phyloP scores from a whole-genome alignment of 768 basidiomycete species.

The Trametes elegans region DNA sequence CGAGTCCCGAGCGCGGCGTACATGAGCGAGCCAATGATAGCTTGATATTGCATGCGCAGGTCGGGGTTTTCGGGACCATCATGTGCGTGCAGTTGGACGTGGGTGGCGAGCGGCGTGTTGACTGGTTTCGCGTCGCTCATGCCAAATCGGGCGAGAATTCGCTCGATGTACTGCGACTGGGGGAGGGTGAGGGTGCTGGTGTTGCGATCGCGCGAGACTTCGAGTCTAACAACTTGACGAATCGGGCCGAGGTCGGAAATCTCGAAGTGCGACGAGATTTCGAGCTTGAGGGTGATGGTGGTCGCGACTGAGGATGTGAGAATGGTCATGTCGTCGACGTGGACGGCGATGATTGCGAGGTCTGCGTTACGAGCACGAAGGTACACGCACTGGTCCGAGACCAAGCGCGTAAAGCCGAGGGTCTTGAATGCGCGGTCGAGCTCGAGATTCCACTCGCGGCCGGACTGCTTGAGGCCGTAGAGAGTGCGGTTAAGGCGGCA shows the following conservation, averaged over 20 bases:
- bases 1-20: constrained; percentile 18
- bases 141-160: constrained; percentile 23
- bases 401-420: background rate
- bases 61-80: constrained; percentile 2
- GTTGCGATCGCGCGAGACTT: constrained; percentile 8
- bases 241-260: background rate
- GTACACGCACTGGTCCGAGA: background rate
- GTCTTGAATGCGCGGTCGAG: background rate
- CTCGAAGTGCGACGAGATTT: background rate
- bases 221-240: constrained; percentile 9
- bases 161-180: constrained; percentile 24
- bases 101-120: constrained; percentile 21
- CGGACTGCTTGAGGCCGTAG: constrained; percentile 20
- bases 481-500: background rate
- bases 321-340: constrained; percentile 9
- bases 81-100: background rate
- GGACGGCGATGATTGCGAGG: background rate
- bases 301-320: background rate
- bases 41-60: constrained; percentile 21
- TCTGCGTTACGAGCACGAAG: background rate
- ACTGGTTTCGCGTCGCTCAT: constrained; percentile 24
- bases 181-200: constrained; percentile 16
- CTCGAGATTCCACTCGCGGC: constrained; percentile 10
- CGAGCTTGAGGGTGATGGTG: background rate
- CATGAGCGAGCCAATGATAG: constrained; percentile 12